A percentile compares a stretch with the other conserved stretches of the same genome.
phyloP scores from a whole-genome alignment of 306 rosid genomes.

The Prunus fruticosa region DNA sequence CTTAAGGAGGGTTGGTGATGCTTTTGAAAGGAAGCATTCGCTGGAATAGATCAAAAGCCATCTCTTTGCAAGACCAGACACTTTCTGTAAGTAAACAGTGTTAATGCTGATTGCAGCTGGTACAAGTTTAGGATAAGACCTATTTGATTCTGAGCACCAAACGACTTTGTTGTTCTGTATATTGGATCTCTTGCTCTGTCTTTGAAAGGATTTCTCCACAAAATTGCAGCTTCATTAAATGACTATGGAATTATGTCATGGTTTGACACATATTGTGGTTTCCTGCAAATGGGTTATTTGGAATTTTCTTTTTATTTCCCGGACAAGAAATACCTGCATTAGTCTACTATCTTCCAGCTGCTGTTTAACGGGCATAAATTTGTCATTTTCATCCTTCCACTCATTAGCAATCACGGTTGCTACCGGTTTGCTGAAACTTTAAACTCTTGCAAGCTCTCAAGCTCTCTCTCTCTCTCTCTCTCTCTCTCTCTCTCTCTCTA shows the following conservation, averaged over 20 bases:
- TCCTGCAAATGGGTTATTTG: not conserved
- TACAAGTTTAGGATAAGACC: too few relatives aligned
- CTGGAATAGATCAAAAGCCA: too few relatives aligned
- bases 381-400: conserved; percentile 92
- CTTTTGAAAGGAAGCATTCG: too few relatives aligned
- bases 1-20: too few relatives aligned
- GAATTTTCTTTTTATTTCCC: not conserved
- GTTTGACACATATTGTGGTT: not conserved
- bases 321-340: conserved; percentile 54
- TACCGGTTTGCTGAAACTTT: conserved; percentile 79
- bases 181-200: not conserved
- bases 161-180: not conserved
- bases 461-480: conserved; percentile 54
- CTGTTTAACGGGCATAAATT: conserved; percentile 90
- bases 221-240: not conserved
- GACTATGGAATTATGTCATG: not conserved
- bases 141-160: conserved; percentile 3
- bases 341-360: conserved; percentile 91
- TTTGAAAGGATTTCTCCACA: not conserved
- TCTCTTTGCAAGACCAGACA: too few relatives aligned
- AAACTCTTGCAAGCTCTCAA: conserved; percentile 76
- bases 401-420: conserved; percentile 85
- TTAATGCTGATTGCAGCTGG: too few relatives aligned
- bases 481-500: conserved; percentile 20
- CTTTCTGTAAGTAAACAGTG: too few relatives aligned